Evolutionary conservation across 768 basidiomycete species (phyloP).

Genomic region (Sporobolomyces pararoseus): DNA sequence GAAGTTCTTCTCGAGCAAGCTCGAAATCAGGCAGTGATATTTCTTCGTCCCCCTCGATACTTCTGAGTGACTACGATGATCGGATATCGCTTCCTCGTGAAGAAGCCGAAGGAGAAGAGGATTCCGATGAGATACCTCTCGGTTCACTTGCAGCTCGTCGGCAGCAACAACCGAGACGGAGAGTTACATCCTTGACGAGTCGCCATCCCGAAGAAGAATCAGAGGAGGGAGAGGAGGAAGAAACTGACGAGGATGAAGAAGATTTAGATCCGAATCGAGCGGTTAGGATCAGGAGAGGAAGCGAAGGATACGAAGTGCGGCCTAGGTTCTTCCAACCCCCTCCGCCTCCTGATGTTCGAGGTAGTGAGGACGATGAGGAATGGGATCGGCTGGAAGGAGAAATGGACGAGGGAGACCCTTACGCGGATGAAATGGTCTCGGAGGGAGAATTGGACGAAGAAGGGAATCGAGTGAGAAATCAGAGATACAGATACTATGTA

Average conservation of each 20-base stretch:
- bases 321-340: conserved; percentile 4
- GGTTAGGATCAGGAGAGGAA: conserved; percentile 32
- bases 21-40: background rate
- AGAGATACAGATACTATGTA: conserved; percentile 31
- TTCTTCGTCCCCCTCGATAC: background rate
- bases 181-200: too few species aligned
- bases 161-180: background rate
- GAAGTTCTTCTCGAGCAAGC: too few species aligned
- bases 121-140: conserved; percentile 32
- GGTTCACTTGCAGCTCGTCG: conserved; percentile 11
- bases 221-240: background rate
- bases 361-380: background rate
- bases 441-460: conserved; percentile 31
- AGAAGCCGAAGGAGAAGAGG: background rate
- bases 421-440: conserved; percentile 7
- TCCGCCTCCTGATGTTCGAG: background rate
- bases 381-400: conserved; percentile 6
- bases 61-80: background rate
- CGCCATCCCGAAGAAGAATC: background rate
- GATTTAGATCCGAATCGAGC: conserved; percentile 18
- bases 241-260: conserved; percentile 10
- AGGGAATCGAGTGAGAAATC: conserved; percentile 25
- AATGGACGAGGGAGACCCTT: background rate
- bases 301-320: conserved; percentile 38
- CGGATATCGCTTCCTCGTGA: background rate